Evolutionary conservation across 1,139 yeast species (phyloP), one percentile per base, ranked within the genome.

Genomic region (Geotrichum cucujoidarum): DNA sequence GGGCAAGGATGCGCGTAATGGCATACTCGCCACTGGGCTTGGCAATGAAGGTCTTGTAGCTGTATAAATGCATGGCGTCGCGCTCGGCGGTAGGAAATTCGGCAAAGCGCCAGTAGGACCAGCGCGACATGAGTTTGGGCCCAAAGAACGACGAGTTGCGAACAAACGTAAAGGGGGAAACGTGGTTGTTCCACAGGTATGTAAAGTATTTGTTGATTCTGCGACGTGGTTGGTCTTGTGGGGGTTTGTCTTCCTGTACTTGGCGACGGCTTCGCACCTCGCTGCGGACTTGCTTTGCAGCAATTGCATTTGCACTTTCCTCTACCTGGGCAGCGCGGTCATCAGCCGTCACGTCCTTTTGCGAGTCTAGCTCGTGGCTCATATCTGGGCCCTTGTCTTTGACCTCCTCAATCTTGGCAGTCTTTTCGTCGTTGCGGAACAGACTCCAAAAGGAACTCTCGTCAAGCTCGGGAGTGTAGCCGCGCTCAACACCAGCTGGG

Each of bases 401-500:
- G 4, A 16, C 22, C 24, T 30, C 33, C 14, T 20, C 16, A n/a
- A 18, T 40, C 10, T 10, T 16, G 4, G n/a, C 25, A 31, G 30
- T n/a, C 21, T 40, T 22, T 30, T 43, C 29, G 8, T 36, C 34
- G 17, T 36, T 14, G 56, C 57, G 22, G 53, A 51, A 44, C 51
- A 59, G 18, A 53, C 42, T 7, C 56, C 37, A 24, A 46, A 51
- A 30, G 52, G 55, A 29, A 53, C 40, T 16, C 49, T 49, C 31
- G 40, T 40, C 61, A 18, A 59, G 52, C 32, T 51, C 64, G 52
- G 52, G 56, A 42, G 50, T 59, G 56, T 48, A 66, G 25, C 55
- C 62, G 29, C 51, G 60, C 51, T 48, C 70, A 40, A 89, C 82
- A 0, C 96, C 97, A 0, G 86, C 90, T 0, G 97, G 97, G 1